These are phyloP conservation scores for Solanum hybrid DNA, from an alignment of 305 asterid genomes.

Conservation along the genomic window DNA sequence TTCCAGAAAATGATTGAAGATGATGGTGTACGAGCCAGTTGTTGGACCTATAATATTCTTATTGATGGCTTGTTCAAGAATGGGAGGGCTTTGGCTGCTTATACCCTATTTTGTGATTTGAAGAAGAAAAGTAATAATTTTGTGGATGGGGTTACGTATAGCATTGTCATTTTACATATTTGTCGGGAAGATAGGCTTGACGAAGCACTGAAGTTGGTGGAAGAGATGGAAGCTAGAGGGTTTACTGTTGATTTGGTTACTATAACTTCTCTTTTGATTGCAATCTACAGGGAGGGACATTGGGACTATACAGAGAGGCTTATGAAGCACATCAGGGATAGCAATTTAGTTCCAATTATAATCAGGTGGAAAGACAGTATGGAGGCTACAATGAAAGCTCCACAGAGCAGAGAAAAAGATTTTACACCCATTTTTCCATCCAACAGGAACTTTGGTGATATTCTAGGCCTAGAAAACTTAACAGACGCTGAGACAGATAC, in stretches of 20 bases:
- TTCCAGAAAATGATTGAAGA: conserved; percentile 84
- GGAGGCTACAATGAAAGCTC: conserved; percentile 56
- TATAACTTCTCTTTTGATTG: conserved; percentile 56
- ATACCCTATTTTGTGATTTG: conserved; percentile 67
- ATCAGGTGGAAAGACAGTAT: conserved; percentile 74
- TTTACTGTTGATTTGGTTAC: conserved; percentile 78
- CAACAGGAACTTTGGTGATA: conserved; percentile 34
- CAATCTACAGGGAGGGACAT: conserved; percentile 48
- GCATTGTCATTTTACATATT: conserved; percentile 64
- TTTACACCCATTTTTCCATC: conserved; percentile 61
- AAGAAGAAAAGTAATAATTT: conserved; percentile 72
- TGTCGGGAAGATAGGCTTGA: conserved; percentile 56
- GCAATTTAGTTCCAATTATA: conserved; percentile 59
- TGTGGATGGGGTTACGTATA: conserved; percentile 64
- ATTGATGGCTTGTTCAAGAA: conserved; percentile 84
- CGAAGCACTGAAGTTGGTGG: conserved; percentile 69
- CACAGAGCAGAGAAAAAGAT: conserved; percentile 63
- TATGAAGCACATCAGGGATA: conserved; percentile 60
- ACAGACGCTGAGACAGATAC: conserved; percentile 13
- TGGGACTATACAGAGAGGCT: conserved; percentile 70
- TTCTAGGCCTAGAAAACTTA: conserved; percentile 30
- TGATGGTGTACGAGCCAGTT: conserved; percentile 64
- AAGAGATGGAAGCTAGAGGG: conserved; percentile 88
- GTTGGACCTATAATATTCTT: conserved; percentile 91
- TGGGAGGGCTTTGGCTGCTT: conserved; percentile 77